These are phyloP conservation scores for Lumnitzera littorea DNA, from an alignment of 345 rosid genomes.

Conservation along the genomic window DNA sequence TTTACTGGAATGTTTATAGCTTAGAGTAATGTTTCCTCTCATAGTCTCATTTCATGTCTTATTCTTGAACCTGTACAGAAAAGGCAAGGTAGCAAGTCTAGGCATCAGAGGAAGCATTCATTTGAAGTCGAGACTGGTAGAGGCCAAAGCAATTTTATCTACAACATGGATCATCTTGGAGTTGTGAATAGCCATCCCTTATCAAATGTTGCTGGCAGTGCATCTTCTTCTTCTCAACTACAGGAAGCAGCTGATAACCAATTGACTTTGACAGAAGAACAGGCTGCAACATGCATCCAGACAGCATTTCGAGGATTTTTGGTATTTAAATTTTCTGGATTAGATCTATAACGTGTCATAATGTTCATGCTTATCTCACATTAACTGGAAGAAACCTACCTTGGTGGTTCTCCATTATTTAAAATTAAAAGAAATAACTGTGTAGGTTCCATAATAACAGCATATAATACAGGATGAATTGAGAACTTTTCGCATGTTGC, in stretches of 20 bases:
- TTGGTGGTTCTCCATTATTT: too few relatives aligned
- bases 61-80: slow-evolving; percentile 23
- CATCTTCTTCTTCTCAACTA: slow-evolving; percentile 44
- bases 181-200: slow-evolving; percentile 22
- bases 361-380: too few relatives aligned
- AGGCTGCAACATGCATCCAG: slow-evolving; percentile 85
- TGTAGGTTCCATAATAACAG: too few relatives aligned
- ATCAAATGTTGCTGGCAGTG: slow-evolving; percentile 39
- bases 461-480: too few relatives aligned
- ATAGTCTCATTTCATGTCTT: too few relatives aligned
- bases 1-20: too few relatives aligned
- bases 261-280: slow-evolving; percentile 41
- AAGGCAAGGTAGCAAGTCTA: slow-evolving; percentile 41
- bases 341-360: too few relatives aligned
- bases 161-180: slow-evolving; percentile 14
- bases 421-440: too few relatives aligned
- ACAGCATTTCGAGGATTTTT: slow-evolving; percentile 92
- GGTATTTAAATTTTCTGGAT: slow-evolving; percentile 32
- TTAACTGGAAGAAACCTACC: too few relatives aligned
- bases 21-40: too few relatives aligned
- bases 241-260: slow-evolving; percentile 32
- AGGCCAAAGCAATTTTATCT: slow-evolving; percentile 45
- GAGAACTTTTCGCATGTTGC: too few relatives aligned
- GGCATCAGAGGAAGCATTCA: slow-evolving; percentile 51
- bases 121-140: slow-evolving; percentile 49